Percentiles rank a stretch among this genome's conserved stretches.
phyloP scores from a whole-genome alignment of 2,329 filamentous ascomycete genomes.

The Cladosporium sp. region DNA sequence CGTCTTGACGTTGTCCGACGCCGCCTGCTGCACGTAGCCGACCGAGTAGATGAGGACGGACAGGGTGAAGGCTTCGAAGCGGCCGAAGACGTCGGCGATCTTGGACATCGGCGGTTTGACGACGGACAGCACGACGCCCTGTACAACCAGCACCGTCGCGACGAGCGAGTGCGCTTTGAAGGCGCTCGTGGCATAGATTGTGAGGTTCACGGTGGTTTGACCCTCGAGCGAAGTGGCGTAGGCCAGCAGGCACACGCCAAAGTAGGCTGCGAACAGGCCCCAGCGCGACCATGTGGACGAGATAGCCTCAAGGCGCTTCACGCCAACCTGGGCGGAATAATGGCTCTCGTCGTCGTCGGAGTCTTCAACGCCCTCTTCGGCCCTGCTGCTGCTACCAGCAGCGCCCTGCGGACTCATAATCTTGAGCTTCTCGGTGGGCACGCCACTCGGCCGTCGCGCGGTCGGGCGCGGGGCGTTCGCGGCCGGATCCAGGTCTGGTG shows the following conservation, averaged over 20 bases:
- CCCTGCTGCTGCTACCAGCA: constrained; percentile 1
- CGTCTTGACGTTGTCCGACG: constrained; percentile 48
- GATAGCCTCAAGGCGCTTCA: constrained; percentile 44
- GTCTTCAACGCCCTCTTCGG: neutral
- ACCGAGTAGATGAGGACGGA: constrained; percentile 50
- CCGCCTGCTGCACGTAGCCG: constrained; percentile 54
- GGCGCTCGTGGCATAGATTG: constrained; percentile 59
- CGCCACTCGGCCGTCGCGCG: constrained; percentile 8
- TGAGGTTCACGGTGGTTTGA: constrained; percentile 56
- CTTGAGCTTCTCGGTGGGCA: constrained; percentile 10
- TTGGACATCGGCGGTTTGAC: constrained; percentile 58
- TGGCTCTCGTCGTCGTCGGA: constrained; percentile 8
- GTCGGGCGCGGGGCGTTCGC: neutral
- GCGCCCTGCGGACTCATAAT: constrained; percentile 7
- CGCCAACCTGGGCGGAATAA: constrained; percentile 39
- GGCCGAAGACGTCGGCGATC: constrained; percentile 56
- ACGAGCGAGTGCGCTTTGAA: constrained; percentile 60
- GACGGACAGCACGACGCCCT: constrained; percentile 56
- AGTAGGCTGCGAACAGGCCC: constrained; percentile 43
- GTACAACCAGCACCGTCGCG: constrained; percentile 58
- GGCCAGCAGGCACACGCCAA: constrained; percentile 43
- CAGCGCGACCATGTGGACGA: constrained; percentile 44
- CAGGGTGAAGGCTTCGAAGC: constrained; percentile 52
- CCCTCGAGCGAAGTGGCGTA: constrained; percentile 62
- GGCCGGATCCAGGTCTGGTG: constrained; percentile 5